Percentiles rank a stretch among this genome's conserved stretches.
Conservation (phyloP, 192 early-diverging fungal species). For the Diversispora eburnea region DNA sequence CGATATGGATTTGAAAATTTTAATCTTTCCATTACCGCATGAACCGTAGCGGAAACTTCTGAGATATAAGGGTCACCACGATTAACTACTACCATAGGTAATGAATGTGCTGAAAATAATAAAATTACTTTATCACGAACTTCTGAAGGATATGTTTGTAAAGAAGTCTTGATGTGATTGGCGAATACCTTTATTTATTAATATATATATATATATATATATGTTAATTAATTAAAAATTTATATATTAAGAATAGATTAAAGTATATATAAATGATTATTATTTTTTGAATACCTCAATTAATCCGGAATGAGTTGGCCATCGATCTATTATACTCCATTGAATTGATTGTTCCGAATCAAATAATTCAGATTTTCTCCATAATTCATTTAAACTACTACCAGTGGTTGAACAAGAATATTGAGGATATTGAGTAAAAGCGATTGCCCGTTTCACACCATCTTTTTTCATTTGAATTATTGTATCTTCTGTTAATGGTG, state of each 20-base stretch:
- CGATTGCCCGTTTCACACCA: constrained; percentile 79
- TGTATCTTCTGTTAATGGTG: constrained; percentile 72
- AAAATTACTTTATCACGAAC: constrained; percentile 73
- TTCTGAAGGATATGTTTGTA: constrained; percentile 61
- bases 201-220: neutral
- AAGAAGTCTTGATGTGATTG: constrained; percentile 64
- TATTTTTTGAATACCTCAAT: constrained; percentile 49
- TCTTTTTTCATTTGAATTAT: constrained; percentile 77
- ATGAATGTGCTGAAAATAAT: constrained; percentile 93
- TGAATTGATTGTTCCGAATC: constrained; percentile 66
- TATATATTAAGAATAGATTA: no score
- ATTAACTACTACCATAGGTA: constrained; percentile 91
- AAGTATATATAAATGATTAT: no score
- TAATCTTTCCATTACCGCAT: constrained; percentile 75
- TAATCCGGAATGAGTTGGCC: constrained; percentile 84
- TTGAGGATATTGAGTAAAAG: constrained; percentile 94
- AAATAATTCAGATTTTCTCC: constrained; percentile 51
- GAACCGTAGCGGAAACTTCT: constrained; percentile 83
- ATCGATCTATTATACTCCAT: constrained; percentile 97
- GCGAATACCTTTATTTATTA: constrained; percentile 61
- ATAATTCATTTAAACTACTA: constrained; percentile 87
- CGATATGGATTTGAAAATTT: constrained; percentile 76
- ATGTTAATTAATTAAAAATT: no score
- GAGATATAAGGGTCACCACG: constrained; percentile 85
- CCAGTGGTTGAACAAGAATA: constrained; percentile 96